phyloP scores from a whole-genome alignment of 1,139 yeast genomes.

The Yamadazyma kanchanaburiensis region DNA sequence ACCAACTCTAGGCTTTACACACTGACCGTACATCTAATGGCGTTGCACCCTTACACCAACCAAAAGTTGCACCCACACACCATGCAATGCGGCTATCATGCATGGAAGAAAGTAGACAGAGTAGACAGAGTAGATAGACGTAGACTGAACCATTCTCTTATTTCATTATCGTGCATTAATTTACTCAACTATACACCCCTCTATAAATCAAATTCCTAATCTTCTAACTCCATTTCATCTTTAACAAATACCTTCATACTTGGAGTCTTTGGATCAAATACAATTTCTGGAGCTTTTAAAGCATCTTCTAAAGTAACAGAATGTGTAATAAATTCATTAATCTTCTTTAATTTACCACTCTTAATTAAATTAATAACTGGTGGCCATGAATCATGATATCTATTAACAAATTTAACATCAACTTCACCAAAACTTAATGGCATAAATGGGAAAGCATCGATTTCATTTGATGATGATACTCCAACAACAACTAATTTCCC shows the following conservation, averaged over 20 bases:
- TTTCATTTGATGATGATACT: conserved; percentile 60
- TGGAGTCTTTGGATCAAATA: conserved; percentile 16
- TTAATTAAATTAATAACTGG: conserved; percentile 45
- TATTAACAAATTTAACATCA: conserved; percentile 55
- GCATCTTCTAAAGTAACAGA: conserved; percentile 73
- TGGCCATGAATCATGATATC: conserved; percentile 58
- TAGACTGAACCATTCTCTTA: too few species aligned
- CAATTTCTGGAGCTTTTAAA: conserved; percentile 65
- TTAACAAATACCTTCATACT: conserved; percentile 17
- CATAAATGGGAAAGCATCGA: conserved; percentile 64
- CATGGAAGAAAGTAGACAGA: too few species aligned
- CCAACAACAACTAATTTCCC: conserved; percentile 26
- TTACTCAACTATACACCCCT: conserved; percentile 4
- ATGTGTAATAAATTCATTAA: conserved; percentile 61
- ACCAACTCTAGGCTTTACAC: too few species aligned
- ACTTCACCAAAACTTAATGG: conserved; percentile 73
- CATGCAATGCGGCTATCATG: too few species aligned
- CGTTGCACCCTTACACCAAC: too few species aligned
- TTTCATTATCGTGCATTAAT: too few species aligned
- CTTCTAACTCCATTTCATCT: conserved; percentile 15
- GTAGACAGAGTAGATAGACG: too few species aligned
- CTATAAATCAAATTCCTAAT: conserved; percentile 2
- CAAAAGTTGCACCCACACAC: too few species aligned
- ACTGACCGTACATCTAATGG: too few species aligned
- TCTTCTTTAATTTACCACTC: conserved; percentile 16